phyloP scores from a whole-genome alignment of 2,329 filamentous ascomycete species.

The Verticillium tricorpus region DNA sequence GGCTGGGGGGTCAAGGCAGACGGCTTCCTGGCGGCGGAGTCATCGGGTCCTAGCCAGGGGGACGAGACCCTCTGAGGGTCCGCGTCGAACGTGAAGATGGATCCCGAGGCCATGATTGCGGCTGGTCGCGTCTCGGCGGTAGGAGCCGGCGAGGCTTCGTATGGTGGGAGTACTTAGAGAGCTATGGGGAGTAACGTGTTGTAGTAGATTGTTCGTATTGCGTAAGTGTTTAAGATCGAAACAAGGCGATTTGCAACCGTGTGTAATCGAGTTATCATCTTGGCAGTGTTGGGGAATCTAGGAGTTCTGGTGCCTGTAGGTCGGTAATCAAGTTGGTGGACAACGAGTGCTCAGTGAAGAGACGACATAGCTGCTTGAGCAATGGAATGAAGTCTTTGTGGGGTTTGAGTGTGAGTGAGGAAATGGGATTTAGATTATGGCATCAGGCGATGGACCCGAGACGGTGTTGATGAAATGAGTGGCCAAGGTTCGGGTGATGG shows the following conservation, averaged over 20 bases:
- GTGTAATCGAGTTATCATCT: constrained; percentile 37
- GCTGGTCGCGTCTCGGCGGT: background rate
- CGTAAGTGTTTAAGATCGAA: background rate
- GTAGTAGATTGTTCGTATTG: background rate
- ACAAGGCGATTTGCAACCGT: background rate
- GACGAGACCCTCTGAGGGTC: constrained; percentile 85
- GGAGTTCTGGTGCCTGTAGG: background rate
- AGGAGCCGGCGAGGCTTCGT: background rate
- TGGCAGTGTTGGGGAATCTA: constrained; percentile 15
- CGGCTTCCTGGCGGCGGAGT: constrained; percentile 31
- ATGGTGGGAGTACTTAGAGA: background rate
- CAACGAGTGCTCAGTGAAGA: background rate
- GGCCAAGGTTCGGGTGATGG: background rate
- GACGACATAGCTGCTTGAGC: background rate
- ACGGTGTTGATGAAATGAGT: background rate
- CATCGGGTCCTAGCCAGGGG: constrained; percentile 70
- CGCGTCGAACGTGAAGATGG: constrained; percentile 91
- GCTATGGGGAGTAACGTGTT: background rate
- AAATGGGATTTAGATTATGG: background rate
- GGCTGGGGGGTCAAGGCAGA: constrained; percentile 12
- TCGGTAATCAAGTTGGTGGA: background rate
- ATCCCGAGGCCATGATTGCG: constrained; percentile 76
- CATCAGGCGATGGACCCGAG: background rate
- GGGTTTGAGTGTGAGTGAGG: background rate
- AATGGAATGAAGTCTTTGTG: background rate